phyloP scores from a whole-genome alignment of 345 rosid genomes.

The Populus davidiana region DNA sequence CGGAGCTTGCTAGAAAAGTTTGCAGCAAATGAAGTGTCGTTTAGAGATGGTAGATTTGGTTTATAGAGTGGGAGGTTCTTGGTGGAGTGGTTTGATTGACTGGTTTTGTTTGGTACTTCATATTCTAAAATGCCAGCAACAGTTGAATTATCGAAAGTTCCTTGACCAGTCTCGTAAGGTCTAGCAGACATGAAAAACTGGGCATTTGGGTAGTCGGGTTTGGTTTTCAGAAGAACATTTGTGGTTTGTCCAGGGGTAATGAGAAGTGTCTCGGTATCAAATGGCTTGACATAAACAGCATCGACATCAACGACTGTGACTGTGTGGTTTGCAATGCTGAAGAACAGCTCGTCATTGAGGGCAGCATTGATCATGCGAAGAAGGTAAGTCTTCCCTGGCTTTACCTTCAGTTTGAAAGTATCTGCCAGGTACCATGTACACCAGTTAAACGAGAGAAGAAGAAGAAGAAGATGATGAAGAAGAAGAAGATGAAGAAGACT shows the following conservation, averaged over 20 bases:
- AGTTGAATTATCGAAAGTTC: slow-evolving; percentile 12
- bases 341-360: slow-evolving; percentile 19
- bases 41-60: slow-evolving; percentile 8
- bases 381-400: slow-evolving; percentile 15
- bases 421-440: background rate
- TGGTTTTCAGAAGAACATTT: slow-evolving; percentile 13
- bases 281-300: slow-evolving; percentile 18
- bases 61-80: slow-evolving; percentile 5
- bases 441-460: background rate
- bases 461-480: background rate
- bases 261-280: slow-evolving; percentile 4
- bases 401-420: slow-evolving; percentile 19
- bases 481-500: no score
- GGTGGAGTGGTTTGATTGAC: background rate
- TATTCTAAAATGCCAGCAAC: slow-evolving; percentile 14
- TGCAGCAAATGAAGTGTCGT: slow-evolving; percentile 10
- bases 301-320: slow-evolving; percentile 7
- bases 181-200: slow-evolving; percentile 15
- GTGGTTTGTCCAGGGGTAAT: slow-evolving; percentile 15
- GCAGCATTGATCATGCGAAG: slow-evolving; percentile 19
- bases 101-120: background rate
- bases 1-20: slow-evolving; percentile 1
- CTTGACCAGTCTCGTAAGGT: slow-evolving; percentile 14
- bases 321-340: slow-evolving; percentile 13
- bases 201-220: background rate